Percentiles rank a stretch among this genome's conserved stretches.
These are phyloP conservation scores for Amanita fuliginea DNA, from an alignment of 768 basidiomycete species.

Conservation along the genomic window DNA sequence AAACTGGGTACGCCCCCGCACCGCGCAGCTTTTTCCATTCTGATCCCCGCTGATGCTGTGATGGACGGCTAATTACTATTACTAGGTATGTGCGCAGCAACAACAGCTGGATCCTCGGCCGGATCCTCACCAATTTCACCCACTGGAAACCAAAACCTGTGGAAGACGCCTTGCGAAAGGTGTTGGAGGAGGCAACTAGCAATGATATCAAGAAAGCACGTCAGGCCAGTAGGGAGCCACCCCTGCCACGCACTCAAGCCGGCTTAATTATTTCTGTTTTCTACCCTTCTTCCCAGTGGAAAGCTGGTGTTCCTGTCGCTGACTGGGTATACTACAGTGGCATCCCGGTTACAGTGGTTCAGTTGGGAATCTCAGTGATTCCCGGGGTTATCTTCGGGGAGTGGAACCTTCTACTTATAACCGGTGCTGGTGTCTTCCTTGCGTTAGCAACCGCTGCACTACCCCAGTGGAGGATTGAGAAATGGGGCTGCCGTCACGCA, in stretches of 20 bases:
- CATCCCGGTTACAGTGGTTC: conserved; percentile 13
- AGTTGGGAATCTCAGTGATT: conserved; percentile 18
- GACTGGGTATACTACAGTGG: conserved; percentile 19
- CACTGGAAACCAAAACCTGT: conserved; percentile 2
- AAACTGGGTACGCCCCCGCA: conserved; percentile 9
- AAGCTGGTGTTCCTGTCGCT: conserved; percentile 12
- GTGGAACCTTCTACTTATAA: conserved; percentile 20
- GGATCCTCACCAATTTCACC: conserved; percentile 18
- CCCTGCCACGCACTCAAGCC: background rate
- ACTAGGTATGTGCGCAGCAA: conserved; percentile 12
- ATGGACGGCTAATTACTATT: background rate
- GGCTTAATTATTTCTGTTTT: conserved; percentile 8
- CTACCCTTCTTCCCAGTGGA: conserved; percentile 7
- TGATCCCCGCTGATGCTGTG: background rate
- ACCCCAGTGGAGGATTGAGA: conserved; percentile 20
- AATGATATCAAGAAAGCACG: background rate
- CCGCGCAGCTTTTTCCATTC: background rate
- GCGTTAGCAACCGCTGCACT: conserved; percentile 14
- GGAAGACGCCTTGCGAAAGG: conserved; percentile 11
- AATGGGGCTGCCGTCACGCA: conserved; percentile 15
- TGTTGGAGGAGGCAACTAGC: background rate
- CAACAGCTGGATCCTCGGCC: conserved; percentile 17
- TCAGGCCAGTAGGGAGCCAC: background rate
- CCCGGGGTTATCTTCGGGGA: conserved; percentile 15
- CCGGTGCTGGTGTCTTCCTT: conserved; percentile 16